Percentiles rank a stretch among this genome's conserved stretches.
Evolutionary conservation across 2,329 filamentous ascomycete genomes (phyloP).

Genomic region (Scytalidium sp.): DNA sequence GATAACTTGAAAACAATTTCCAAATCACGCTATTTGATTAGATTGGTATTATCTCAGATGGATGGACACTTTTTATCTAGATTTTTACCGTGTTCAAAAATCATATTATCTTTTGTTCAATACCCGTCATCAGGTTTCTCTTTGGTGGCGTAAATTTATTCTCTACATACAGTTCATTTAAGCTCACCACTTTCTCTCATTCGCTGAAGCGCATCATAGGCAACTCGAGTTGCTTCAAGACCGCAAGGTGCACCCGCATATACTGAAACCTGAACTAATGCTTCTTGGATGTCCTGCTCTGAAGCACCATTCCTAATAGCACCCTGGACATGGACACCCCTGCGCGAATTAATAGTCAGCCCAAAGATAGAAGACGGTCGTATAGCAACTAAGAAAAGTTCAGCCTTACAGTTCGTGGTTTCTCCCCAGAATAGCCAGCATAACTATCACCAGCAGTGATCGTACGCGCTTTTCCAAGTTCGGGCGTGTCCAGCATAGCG

Average conservation of each 20-base stretch:
- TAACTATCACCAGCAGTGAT: conserved; percentile 60
- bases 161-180: too few species aligned
- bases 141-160: too few species aligned
- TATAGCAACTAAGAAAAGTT: background rate
- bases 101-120: too few species aligned
- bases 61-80: too few species aligned
- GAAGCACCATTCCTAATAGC: conserved; percentile 60
- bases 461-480: conserved; percentile 59
- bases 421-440: conserved; percentile 37
- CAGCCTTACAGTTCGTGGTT: background rate
- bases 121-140: too few species aligned
- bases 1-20: too few species aligned
- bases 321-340: conserved; percentile 58
- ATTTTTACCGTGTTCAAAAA: too few species aligned
- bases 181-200: background rate
- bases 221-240: conserved; percentile 34
- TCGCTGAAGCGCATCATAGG: conserved; percentile 2
- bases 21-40: too few species aligned
- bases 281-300: conserved; percentile 61
- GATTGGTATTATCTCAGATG: too few species aligned
- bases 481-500: conserved; percentile 59
- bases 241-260: conserved; percentile 43
- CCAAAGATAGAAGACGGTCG: conserved; percentile 35
- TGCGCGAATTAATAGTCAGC: conserved; percentile 55
- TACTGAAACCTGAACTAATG: conserved; percentile 43